A percentile compares a stretch with the other conserved stretches of the same genome.
These are phyloP conservation scores for Lactifluus echinatus DNA, from an alignment of 768 basidiomycete species.

Conservation along the genomic window DNA sequence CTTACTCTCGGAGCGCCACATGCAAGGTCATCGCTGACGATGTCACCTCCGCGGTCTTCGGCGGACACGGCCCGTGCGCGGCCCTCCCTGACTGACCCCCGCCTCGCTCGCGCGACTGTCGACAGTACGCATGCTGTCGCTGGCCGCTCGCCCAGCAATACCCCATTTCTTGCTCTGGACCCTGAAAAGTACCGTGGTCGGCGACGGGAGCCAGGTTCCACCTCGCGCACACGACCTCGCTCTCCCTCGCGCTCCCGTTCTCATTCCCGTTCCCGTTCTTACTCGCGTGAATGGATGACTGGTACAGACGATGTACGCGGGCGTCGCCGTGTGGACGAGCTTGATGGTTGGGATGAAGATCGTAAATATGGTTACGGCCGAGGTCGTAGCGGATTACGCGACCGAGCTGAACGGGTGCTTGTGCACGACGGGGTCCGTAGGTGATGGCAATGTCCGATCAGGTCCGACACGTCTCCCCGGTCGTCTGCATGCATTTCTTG, in stretches of 20 bases:
- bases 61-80: slow-evolving; percentile 10
- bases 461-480: neutral
- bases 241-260: slow-evolving; percentile 5
- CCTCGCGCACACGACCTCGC: slow-evolving; percentile 4
- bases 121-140: slow-evolving; percentile 16
- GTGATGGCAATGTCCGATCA: neutral
- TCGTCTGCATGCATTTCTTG: neutral
- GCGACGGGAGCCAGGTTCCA: slow-evolving; percentile 7
- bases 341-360: slow-evolving; percentile 14
- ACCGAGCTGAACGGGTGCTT: slow-evolving; percentile 5
- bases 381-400: slow-evolving; percentile 17
- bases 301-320: slow-evolving; percentile 8
- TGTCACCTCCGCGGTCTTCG: slow-evolving; percentile 19
- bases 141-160: slow-evolving; percentile 10
- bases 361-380: slow-evolving; percentile 17
- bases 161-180: neutral
- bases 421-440: neutral
- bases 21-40: slow-evolving; percentile 7
- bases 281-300: neutral
- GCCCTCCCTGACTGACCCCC: slow-evolving; percentile 14
- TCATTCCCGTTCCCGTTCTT: neutral
- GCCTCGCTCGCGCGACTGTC: slow-evolving; percentile 9
- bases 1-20: slow-evolving; percentile 18
- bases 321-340: slow-evolving; percentile 13
- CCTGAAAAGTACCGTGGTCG: slow-evolving; percentile 12